Percentiles rank a stretch among this genome's conserved stretches.
Conservation (phyloP, 306 rosid species). For the Quercus ilex region DNA sequence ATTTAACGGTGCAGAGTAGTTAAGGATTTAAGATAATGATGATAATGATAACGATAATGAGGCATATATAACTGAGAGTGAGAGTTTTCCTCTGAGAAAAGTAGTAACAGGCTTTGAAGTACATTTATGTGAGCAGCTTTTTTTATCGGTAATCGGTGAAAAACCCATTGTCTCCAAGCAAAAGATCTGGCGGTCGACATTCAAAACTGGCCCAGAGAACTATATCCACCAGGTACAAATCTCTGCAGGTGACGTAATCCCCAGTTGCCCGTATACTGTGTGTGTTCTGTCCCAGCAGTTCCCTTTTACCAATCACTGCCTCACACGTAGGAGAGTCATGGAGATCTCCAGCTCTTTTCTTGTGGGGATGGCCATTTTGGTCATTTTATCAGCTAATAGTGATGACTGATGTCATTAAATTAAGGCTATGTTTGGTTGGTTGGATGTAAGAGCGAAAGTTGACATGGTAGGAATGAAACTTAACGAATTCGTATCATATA, state of each 20-base stretch:
- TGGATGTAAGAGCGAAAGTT: no score
- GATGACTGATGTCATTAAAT: no score
- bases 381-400: neutral
- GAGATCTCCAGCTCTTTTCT: neutral
- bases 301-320: neutral
- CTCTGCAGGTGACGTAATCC: slow-evolving; percentile 37
- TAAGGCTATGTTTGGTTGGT: no score
- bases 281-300: neutral
- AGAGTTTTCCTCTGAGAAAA: neutral
- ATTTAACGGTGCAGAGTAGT: neutral
- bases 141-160: slow-evolving; percentile 32
- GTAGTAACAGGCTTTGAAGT: neutral
- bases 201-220: slow-evolving; percentile 6
- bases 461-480: fast-evolving
- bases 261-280: slow-evolving; percentile 18
- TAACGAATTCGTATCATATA: no score
- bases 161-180: slow-evolving; percentile 14
- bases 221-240: slow-evolving; percentile 5
- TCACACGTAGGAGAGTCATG: slow-evolving; percentile 1
- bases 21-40: neutral
- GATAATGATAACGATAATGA: neutral
- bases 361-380: neutral
- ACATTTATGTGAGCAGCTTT: neutral
- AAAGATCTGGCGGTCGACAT: slow-evolving; percentile 32
- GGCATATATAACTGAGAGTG: slow-evolving; percentile 6